A percentile compares a stretch with the other conserved stretches of the same genome.
phyloP scores from a whole-genome alignment of 2,329 filamentous ascomycete species.

The Talaromyces sp. region DNA sequence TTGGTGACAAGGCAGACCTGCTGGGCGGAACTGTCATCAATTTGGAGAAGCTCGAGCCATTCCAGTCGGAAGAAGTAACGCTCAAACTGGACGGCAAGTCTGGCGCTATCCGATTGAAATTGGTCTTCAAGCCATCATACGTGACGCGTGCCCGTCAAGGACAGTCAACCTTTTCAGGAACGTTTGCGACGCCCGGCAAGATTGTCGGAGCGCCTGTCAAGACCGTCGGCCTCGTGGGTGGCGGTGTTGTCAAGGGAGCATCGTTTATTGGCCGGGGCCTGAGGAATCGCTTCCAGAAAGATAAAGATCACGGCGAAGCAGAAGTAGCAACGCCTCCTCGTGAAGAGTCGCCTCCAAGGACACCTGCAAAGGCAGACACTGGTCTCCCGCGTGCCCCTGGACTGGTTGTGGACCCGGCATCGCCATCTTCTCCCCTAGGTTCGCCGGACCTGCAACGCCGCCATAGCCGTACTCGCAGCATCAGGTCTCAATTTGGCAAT shows the following conservation, averaged over 20 bases:
- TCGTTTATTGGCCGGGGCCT: slow-evolving; percentile 86
- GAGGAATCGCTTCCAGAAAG: slow-evolving; percentile 50
- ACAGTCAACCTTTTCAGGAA: slow-evolving; percentile 87
- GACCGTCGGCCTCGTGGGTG: slow-evolving; percentile 75
- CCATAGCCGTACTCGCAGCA: slow-evolving; percentile 46
- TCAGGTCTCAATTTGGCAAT: slow-evolving; percentile 46
- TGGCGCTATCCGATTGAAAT: slow-evolving; percentile 72
- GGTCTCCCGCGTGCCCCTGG: slow-evolving; percentile 19
- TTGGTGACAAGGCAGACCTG: slow-evolving; percentile 89
- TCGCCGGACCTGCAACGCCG: slow-evolving; percentile 23
- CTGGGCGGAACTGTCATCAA: slow-evolving; percentile 75
- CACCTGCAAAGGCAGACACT: slow-evolving; percentile 15
- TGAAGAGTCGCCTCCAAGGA: slow-evolving; percentile 17
- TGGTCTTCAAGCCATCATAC: slow-evolving; percentile 91
- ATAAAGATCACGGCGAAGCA: slow-evolving; percentile 51
- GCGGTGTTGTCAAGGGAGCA: slow-evolving; percentile 81
- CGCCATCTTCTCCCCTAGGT: slow-evolving; percentile 17
- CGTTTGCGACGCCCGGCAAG: slow-evolving; percentile 79
- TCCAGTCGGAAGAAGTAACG: slow-evolving; percentile 70
- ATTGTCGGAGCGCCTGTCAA: slow-evolving; percentile 96
- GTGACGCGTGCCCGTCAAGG: slow-evolving; percentile 82
- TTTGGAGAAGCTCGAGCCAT: slow-evolving; percentile 76
- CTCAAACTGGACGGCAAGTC: slow-evolving; percentile 84
- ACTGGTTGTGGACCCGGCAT: slow-evolving; percentile 25
- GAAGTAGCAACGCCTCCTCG: slow-evolving; percentile 15